Evolutionary conservation across 768 basidiomycete genomes (phyloP).

Genomic region (Leccinellum luteum): DNA sequence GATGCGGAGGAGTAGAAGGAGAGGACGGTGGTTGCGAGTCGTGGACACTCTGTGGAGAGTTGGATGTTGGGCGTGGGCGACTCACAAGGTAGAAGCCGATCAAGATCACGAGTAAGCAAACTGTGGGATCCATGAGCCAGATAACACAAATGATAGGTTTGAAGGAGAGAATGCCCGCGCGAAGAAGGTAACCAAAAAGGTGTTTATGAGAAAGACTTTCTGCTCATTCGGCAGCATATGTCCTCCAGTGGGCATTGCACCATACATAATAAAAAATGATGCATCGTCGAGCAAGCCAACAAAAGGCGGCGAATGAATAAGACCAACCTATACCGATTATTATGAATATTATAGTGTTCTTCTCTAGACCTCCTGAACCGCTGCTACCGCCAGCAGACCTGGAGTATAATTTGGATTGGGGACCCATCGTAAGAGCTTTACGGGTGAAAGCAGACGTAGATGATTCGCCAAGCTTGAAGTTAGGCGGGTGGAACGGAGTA

Average conservation of each 20-base stretch:
- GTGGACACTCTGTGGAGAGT: not conserved
- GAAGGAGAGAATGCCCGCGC: not conserved
- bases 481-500: conserved; percentile 1
- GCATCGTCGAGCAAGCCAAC: not conserved
- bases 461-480: not conserved
- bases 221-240: not conserved
- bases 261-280: not conserved
- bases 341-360: conserved; percentile 23
- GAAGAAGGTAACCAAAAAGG: not conserved
- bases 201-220: not conserved
- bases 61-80: conserved; percentile 7
- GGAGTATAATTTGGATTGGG: conserved; percentile 3
- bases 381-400: conserved; percentile 12
- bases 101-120: conserved; percentile 23
- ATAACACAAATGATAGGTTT: not conserved
- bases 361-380: conserved; percentile 4
- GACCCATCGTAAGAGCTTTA: conserved; percentile 1
- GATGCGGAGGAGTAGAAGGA: not conserved
- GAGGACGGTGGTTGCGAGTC: not conserved
- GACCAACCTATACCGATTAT: conserved; percentile 26
- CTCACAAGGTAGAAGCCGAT: conserved; percentile 29
- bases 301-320: conserved; percentile 4
- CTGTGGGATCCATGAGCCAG: conserved; percentile 19
- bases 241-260: not conserved
- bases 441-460: not conserved